Conservation (phyloP, 2,329 filamentous ascomycete species). For the Phialocephala subalpina region DNA sequence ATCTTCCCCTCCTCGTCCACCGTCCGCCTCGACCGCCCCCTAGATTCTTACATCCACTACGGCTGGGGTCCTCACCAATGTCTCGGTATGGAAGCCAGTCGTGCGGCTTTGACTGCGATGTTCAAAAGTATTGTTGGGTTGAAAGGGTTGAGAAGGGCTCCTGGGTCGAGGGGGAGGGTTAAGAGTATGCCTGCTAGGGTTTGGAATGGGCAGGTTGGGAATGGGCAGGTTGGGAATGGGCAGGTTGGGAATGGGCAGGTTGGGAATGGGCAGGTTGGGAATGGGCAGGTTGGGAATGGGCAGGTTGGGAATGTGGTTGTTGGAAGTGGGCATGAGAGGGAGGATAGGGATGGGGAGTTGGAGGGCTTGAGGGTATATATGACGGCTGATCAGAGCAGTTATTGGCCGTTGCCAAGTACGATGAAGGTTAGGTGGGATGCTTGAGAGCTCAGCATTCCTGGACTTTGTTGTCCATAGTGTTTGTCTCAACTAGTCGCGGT, state of each 20-base stretch:
- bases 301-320: background rate
- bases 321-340: background rate
- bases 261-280: background rate
- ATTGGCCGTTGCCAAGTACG: background rate
- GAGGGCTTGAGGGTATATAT: background rate
- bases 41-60: too few species aligned
- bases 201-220: background rate
- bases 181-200: background rate
- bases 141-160: background rate
- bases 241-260: background rate
- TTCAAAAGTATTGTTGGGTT: too few species aligned
- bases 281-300: too few species aligned
- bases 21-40: too few species aligned
- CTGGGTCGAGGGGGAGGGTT: background rate
- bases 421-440: background rate
- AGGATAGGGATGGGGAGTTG: background rate
- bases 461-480: too few species aligned
- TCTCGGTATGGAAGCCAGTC: too few species aligned
- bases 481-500: too few species aligned
- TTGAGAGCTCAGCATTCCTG: background rate
- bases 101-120: too few species aligned
- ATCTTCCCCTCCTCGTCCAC: background rate
- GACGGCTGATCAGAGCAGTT: background rate
- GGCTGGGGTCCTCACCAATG: too few species aligned
- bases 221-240: background rate